Evolutionary conservation across 75 land plant species (phyloP).

Genomic region (Picea sitchensis): DNA sequence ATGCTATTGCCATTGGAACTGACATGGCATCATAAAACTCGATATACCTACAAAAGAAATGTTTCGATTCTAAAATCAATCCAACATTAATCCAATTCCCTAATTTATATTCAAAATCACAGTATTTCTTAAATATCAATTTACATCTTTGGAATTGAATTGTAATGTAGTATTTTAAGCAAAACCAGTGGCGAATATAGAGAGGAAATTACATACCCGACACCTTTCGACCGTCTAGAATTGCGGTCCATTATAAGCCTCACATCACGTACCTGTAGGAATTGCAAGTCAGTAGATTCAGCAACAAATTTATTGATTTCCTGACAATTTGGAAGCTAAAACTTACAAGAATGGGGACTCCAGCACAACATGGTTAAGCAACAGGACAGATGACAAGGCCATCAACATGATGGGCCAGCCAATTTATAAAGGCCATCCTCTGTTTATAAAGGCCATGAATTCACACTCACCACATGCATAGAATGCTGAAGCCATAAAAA

Average conservation of each 20-base stretch:
- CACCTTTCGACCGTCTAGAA: conserved; percentile 97
- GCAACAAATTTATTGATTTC: neutral
- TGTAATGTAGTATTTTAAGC: neutral
- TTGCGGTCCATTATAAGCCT: conserved; percentile 97
- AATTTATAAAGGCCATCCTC: conserved; percentile 5
- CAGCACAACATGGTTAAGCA: conserved; percentile 2
- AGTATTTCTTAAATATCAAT: neutral
- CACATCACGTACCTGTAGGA: conserved; percentile 94
- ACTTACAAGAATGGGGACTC: conserved; percentile 1
- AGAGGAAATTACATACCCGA: conserved; percentile 68
- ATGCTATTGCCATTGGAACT: conserved; percentile 97
- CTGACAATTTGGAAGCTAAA: neutral
- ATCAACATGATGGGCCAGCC: conserved; percentile 3
- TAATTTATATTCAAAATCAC: too few species aligned
- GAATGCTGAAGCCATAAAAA: conserved; percentile 24
- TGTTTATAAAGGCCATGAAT: conserved; percentile 8
- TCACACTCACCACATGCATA: conserved; percentile 23
- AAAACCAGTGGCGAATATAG: neutral
- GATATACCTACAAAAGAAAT: conserved; percentile 67
- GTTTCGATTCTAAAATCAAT: neutral
- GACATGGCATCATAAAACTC: conserved; percentile 99
- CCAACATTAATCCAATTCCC: neutral
- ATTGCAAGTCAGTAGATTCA: neutral
- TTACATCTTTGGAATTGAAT: neutral
- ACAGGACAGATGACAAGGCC: neutral